Percentiles rank a stretch among this genome's conserved stretches.
Evolutionary conservation across 495 filamentous ascomycete genomes (phyloP).

Genomic region (Xeromyces bisporus): DNA sequence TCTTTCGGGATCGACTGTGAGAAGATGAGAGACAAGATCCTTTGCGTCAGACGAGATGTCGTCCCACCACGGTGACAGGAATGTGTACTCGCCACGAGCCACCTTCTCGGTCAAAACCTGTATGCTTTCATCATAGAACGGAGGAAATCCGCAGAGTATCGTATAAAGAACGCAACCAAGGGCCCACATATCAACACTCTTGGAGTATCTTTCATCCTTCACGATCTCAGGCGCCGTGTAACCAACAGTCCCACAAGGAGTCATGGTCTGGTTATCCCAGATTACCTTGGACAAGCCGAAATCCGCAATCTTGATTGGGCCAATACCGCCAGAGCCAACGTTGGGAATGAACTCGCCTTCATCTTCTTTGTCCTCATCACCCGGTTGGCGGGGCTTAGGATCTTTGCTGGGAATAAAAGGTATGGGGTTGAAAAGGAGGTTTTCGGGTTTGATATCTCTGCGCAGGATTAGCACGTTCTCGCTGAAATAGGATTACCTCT

Average conservation of each 20-base stretch:
- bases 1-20: conserved; percentile 84
- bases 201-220: conserved; percentile 96
- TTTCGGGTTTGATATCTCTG: conserved; percentile 98
- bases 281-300: conserved; percentile 96
- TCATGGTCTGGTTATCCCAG: conserved; percentile 99
- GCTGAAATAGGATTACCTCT: not conserved
- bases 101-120: conserved; percentile 96
- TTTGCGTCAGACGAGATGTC: conserved; percentile 93
- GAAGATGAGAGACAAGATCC: conserved; percentile 81
- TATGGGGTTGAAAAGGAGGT: conserved; percentile 79
- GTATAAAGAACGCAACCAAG: conserved; percentile 95
- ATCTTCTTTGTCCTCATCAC: conserved; percentile 94
- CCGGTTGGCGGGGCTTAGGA: conserved; percentile 59
- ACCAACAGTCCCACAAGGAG: conserved; percentile 91
- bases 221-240: conserved; percentile 99
- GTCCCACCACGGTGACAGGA: conserved; percentile 98
- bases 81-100: conserved; percentile 89
- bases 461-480: not conserved
- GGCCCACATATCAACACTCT: conserved; percentile 99
- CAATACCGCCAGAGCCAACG: conserved; percentile 81
- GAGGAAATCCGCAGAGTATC: conserved; percentile 88
- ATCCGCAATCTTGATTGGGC: conserved; percentile 90
- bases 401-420: conserved; percentile 64
- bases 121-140: conserved; percentile 97
- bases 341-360: conserved; percentile 86